A percentile compares a stretch with the other conserved stretches of the same genome.
phyloP scores from a whole-genome alignment of 345 rosid genomes.

The Syzygium grande region DNA sequence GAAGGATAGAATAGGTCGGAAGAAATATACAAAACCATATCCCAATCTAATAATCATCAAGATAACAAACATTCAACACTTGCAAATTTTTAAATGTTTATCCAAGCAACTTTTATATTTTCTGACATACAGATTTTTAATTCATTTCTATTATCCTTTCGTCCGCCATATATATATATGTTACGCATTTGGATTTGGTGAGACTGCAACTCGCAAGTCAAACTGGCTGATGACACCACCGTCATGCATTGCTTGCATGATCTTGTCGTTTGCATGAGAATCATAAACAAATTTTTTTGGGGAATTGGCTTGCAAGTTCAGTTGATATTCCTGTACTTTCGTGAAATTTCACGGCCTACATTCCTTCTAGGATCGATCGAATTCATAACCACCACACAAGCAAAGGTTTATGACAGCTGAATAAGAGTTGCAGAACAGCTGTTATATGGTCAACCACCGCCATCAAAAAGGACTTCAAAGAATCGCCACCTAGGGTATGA shows the following conservation, averaged over 20 bases:
- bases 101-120: neutral
- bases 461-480: neutral
- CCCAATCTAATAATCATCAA: neutral
- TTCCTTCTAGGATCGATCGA: rapidly evolving
- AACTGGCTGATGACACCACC: neutral
- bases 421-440: neutral
- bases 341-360: neutral
- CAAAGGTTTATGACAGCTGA: neutral
- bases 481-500: neutral
- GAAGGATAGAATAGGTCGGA: neutral
- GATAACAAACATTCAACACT: neutral
- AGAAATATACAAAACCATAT: neutral
- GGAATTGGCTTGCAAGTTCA: neutral
- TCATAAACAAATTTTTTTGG: neutral
- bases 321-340: neutral
- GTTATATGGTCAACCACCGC: neutral
- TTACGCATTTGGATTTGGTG: neutral
- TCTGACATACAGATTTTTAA: neutral
- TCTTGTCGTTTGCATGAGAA: neutral
- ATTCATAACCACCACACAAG: neutral
- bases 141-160: too few species aligned
- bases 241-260: neutral
- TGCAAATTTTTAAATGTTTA: neutral
- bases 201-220: neutral
- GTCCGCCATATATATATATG: too few species aligned